Evolutionary conservation across 2,329 filamentous ascomycete species (phyloP), one percentile per base, ranked within the genome.

Genomic region (Epichloe hybrida): DNA sequence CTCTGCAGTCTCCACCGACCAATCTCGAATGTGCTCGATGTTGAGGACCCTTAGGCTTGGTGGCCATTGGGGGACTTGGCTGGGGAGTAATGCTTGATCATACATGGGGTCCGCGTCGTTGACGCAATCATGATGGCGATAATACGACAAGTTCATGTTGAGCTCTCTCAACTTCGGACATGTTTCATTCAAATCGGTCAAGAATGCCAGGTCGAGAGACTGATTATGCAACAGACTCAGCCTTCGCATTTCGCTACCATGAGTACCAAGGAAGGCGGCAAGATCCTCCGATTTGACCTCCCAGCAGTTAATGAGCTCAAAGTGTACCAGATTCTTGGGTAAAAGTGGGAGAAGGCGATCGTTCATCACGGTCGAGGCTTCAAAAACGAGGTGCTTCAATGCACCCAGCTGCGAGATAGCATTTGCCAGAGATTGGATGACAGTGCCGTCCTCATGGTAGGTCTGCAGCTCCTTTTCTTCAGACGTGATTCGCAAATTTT

Each of bases 231-330:
- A 79, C 5, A 96, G 70, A 1, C 74, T 76, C 7, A 97, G 72
- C 38, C 77, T 76, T 49, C 76, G 75, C 21, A 97, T 69, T n/a
- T 78, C 69, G 21, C 70, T 66, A 0, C 89, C 90, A 58, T 87
- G 81, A 1, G 76, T 76, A 5, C 72, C 62, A 40, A 96, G 72
- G 59, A 85, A 95, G 0, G 66, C 62, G 27, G 73, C 69, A 21
- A 96, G 68, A 52, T 81, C 75, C 4, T 81, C 74, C 1, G 87
- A 84, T 4, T 74, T 80, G 9, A 95, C 67, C 54, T 86, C 80
- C 67, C 83, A 83, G 61, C 89, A 96, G 58, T 93, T 91, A 56
- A 82, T 79, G 15, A 96, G 71, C 55, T 84, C 84, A 3, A 97
- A 72, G 44, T 79, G 77, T 44, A 75, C 69, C 20, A 97, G 72